Base-by-base conservation (phyloP, 2,329 filamentous ascomycete genomes). In the Coleophoma crateriformis region DNA sequence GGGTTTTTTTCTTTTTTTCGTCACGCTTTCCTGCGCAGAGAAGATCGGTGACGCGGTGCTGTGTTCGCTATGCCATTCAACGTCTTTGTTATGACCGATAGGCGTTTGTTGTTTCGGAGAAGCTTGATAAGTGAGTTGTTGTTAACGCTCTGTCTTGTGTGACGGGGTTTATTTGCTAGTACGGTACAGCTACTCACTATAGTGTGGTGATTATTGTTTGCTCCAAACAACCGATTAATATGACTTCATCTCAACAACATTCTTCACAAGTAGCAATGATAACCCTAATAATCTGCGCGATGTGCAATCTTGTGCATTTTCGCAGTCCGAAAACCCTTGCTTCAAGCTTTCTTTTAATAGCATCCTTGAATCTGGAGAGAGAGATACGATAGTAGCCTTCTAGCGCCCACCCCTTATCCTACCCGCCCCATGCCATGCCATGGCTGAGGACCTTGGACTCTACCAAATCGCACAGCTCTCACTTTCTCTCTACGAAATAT, bases 271-370 rank as follows among this genome's bases (percentile, higher is more conserved):
- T 12, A 41, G 12, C 17, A 41, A 20, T 17, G 12, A 41, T 41
- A 13, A 13, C 13, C 12, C 17, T 19, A 41, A 41, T 17, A 17
- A 20, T 13, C 12, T 41, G 22, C 17, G 39, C 17, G 19, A 41
- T 13, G 12, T 17, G 39, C 39, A 27, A 27, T 27, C 27, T 57
- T 59, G 53, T 60, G 57, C 55, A 58, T 50, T 50, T 54, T 50
- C 49, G 27, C 27, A 7, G 27, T 40, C 53, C 37, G 47, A 47
- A 46, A 45, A 47, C 52, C 57, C 55, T 56, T 59, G 58, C 59
- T 48, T 58, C 53, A 53, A 53, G 51, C 39, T 49, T 50, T 54
- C 59, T 61, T 61, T 64, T 60, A 56, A 61, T 61, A 64, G 60
- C 55, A 59, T 58, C 57, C 55, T 47, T 27, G 27, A 27, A 27